These are phyloP conservation scores for Lasiodiplodia sp. DNA, from an alignment of 2,329 filamentous ascomycete genomes.

Conservation along the genomic window DNA sequence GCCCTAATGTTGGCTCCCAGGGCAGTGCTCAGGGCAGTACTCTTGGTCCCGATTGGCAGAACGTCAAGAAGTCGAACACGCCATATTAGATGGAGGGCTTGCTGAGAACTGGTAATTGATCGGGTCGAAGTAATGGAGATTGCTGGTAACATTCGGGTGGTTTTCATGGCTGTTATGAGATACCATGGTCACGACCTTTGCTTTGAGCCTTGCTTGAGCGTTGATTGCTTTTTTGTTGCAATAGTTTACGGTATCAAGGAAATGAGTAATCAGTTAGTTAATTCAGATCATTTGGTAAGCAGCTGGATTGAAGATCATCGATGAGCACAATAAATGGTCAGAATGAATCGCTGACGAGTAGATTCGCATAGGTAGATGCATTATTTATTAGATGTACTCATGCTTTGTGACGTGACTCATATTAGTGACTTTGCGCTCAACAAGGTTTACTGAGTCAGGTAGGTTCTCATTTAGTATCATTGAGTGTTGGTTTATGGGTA, in stretches of 20 bases:
- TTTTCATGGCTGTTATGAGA: background rate
- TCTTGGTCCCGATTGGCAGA: conserved; percentile 36
- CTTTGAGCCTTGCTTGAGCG: background rate
- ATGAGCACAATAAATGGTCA: too few species aligned
- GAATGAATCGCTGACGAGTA: too few species aligned
- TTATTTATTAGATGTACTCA: too few species aligned
- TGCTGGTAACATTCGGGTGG: background rate
- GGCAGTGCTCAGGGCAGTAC: background rate
- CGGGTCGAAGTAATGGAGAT: background rate
- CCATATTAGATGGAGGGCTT: conserved; percentile 34
- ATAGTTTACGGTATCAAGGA: background rate
- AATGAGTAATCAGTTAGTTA: background rate
- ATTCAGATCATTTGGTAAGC: background rate
- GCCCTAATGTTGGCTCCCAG: background rate
- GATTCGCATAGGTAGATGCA: too few species aligned
- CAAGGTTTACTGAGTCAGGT: too few species aligned
- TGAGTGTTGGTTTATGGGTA: too few species aligned
- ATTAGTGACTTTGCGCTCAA: too few species aligned
- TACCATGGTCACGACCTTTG: background rate
- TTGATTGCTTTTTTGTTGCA: background rate
- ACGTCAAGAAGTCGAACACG: conserved; percentile 40
- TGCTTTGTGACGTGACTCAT: too few species aligned
- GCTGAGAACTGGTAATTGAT: background rate
- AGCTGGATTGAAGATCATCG: too few species aligned
- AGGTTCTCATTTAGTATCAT: too few species aligned